phyloP scores from a whole-genome alignment of 148 eudicot genomes.

The Rhododendron henanense region DNA sequence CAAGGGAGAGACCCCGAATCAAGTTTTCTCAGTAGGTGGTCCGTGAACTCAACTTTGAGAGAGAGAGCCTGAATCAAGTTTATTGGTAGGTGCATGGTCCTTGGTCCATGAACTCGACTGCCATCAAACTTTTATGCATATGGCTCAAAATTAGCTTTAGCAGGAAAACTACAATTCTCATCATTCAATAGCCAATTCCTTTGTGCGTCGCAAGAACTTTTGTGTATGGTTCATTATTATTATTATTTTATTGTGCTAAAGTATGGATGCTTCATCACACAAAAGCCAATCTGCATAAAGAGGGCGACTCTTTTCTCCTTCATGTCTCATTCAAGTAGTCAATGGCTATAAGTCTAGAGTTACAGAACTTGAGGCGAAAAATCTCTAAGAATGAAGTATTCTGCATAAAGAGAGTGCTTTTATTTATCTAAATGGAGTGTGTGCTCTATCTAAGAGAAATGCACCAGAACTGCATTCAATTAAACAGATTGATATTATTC shows the following conservation, averaged over 20 bases:
- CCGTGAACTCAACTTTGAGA: not conserved
- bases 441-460: not conserved
- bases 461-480: not conserved
- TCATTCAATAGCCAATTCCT: not conserved
- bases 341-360: not conserved
- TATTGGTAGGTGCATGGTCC: not conserved
- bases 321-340: not conserved
- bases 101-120: not conserved
- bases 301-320: not conserved
- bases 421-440: not conserved
- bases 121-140: constrained; percentile 2
- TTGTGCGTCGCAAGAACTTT: not conserved
- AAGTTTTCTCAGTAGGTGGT: not conserved
- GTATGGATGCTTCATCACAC: not conserved
- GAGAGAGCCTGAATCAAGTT: not conserved
- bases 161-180: not conserved
- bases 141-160: not conserved
- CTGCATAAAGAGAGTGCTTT: too few relatives aligned
- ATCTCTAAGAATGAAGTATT: not conserved
- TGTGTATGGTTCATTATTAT: not conserved
- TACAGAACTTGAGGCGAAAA: not conserved
- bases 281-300: not conserved
- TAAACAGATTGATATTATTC: not conserved
- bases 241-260: not conserved
- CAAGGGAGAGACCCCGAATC: not conserved